A percentile compares a stretch with the other conserved stretches of the same genome.
phyloP scores from a whole-genome alignment of 176 grass and related monocot species.

The Lolium multiflorum region DNA sequence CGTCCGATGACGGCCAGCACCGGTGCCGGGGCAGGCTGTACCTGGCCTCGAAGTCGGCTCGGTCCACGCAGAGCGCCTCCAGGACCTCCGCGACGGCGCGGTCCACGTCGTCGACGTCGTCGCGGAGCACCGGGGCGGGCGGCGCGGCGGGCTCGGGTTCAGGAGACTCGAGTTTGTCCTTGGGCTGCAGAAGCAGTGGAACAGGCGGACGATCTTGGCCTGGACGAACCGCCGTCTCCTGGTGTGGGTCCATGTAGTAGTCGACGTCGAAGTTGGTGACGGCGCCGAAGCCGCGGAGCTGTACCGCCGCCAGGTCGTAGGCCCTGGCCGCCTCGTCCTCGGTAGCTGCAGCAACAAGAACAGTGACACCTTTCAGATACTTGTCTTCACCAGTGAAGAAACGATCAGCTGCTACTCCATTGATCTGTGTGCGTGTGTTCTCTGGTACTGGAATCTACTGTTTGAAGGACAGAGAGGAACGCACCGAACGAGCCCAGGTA shows the following conservation, averaged over 20 bases:
- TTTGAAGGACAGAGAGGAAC: neutral
- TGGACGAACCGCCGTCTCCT: neutral
- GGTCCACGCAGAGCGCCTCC: conserved; percentile 50
- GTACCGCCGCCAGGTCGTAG: conserved; percentile 65
- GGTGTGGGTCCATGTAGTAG: conserved; percentile 28
- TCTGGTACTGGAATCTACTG: too few relatives aligned
- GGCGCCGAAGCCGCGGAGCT: conserved; percentile 56
- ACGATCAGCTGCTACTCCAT: too few relatives aligned
- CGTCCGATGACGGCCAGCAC: neutral
- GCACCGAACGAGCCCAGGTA: conserved; percentile 56
- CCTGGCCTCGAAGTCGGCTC: conserved; percentile 50
- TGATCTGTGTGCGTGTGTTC: too few relatives aligned
- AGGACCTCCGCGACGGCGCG: conserved; percentile 58
- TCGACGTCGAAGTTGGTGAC: conserved; percentile 73
- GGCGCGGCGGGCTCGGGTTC: neutral
- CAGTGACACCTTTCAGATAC: conserved; percentile 2
- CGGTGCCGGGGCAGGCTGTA: conserved; percentile 41
- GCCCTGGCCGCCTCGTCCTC: conserved; percentile 70
- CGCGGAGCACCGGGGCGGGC: conserved; percentile 24
- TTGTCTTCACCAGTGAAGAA: neutral
- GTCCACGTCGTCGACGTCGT: conserved; percentile 48
- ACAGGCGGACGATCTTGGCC: neutral
- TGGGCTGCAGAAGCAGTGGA: neutral
- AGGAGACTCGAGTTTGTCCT: neutral
- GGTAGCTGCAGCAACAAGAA: conserved; percentile 39